Evolutionary conservation across 1,139 yeast genomes (phyloP).

Genomic region (Lodderomyces metapsilosis): DNA sequence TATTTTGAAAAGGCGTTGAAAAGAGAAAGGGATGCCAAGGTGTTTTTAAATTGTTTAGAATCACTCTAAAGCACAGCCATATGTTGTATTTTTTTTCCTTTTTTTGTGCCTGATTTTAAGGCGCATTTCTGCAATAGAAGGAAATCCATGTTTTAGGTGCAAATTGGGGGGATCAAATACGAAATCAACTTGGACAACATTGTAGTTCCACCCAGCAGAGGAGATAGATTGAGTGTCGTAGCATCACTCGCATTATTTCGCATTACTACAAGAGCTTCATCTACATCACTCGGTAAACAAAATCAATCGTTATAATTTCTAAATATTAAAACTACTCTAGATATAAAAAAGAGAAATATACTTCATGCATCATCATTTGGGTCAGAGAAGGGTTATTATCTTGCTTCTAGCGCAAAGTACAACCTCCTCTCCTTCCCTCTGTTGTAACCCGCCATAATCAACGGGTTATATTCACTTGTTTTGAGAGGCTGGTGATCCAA

Average conservation of each 20-base stretch:
- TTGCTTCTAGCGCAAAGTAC: neutral
- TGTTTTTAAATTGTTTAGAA: too few relatives aligned
- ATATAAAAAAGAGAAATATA: neutral
- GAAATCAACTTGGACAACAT: too few relatives aligned
- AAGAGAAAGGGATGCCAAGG: too few relatives aligned
- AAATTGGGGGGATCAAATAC: neutral
- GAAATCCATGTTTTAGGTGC: neutral
- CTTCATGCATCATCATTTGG: conserved; percentile 1
- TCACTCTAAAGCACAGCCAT: neutral
- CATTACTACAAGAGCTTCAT: too few relatives aligned
- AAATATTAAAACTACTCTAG: neutral
- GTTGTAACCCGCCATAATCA: neutral
- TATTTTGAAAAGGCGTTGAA: too few relatives aligned
- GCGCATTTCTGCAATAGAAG: neutral
- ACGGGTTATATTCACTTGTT: conserved; percentile 7
- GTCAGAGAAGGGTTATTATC: neutral
- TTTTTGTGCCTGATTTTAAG: neutral
- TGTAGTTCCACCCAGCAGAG: too few relatives aligned
- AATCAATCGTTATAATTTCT: conserved; percentile 1
- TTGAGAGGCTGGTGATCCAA: conserved; percentile 51
- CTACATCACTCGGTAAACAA: neutral
- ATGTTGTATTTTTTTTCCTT: neutral
- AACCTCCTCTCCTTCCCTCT: neutral
- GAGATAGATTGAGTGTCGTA: too few relatives aligned
- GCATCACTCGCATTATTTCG: too few relatives aligned